Percentiles rank a stretch among this genome's conserved stretches.
Evolutionary conservation across 2,329 filamentous ascomycete genomes (phyloP).

Genomic region (Xylariaceae sp.): DNA sequence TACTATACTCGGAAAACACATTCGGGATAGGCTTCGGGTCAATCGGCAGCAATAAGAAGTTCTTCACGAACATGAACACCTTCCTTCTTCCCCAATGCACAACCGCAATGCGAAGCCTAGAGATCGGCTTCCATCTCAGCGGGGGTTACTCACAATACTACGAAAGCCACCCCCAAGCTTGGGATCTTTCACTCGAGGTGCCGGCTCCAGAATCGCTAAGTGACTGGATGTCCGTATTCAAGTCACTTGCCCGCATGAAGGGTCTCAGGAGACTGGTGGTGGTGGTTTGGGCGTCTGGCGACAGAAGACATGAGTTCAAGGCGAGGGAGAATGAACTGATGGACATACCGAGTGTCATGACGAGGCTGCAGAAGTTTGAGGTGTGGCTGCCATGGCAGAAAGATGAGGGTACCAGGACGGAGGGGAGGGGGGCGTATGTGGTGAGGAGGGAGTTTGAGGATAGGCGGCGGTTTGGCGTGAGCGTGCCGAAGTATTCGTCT

Average conservation of each 20-base stretch:
- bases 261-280: constrained; percentile 13
- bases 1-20: constrained; percentile 18
- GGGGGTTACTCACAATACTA: constrained; percentile 18
- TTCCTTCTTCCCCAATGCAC: constrained; percentile 15
- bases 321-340: constrained; percentile 14
- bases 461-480: constrained; percentile 16
- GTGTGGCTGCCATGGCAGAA: constrained; percentile 18
- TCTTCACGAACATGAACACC: constrained; percentile 15
- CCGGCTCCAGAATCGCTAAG: constrained; percentile 12
- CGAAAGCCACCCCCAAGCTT: constrained; percentile 15
- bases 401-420: constrained; percentile 2
- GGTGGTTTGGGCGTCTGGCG: constrained; percentile 18
- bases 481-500: constrained; percentile 11
- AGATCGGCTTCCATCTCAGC: constrained; percentile 17
- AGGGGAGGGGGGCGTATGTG: constrained; percentile 8
- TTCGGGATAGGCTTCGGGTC: constrained; percentile 16
- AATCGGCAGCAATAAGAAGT: constrained; percentile 11
- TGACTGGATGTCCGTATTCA: constrained; percentile 16
- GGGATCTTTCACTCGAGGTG: constrained; percentile 15
- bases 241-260: constrained; percentile 13
- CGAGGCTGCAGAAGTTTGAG: constrained; percentile 13
- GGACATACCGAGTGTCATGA: constrained; percentile 16
- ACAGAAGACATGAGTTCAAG: constrained; percentile 16
- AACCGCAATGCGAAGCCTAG: constrained; percentile 15
- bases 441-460: constrained; percentile 15